Percentiles rank a stretch among this genome's conserved stretches.
These are phyloP conservation scores for Acanthamoeba royreba DNA, from an alignment of 208 protist genomes.

Conservation along the genomic window DNA sequence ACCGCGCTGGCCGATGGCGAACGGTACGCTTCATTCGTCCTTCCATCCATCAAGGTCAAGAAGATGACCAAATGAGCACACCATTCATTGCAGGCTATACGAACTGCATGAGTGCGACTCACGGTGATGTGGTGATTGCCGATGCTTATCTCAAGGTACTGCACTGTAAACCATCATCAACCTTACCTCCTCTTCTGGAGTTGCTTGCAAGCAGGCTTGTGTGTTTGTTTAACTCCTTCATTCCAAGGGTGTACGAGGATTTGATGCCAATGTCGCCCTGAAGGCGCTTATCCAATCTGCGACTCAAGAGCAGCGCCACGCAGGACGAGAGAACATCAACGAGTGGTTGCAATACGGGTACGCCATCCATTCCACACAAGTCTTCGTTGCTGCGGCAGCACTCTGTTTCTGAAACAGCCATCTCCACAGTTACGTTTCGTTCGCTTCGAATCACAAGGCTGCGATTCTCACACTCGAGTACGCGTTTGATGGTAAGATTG, in stretches of 20 bases:
- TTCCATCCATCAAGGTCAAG: too few relatives aligned
- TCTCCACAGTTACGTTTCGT: background rate
- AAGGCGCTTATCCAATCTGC: background rate
- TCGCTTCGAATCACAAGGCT: background rate
- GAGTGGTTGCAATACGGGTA: background rate
- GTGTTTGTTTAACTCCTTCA: too few relatives aligned
- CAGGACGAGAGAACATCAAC: background rate
- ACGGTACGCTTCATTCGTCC: background rate
- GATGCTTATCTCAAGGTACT: background rate
- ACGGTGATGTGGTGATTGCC: background rate
- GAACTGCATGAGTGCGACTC: background rate
- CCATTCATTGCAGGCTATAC: background rate
- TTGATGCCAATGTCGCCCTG: background rate
- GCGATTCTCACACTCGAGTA: slow-evolving; percentile 1
- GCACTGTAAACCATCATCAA: too few relatives aligned
- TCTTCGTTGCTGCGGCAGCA: too few relatives aligned
- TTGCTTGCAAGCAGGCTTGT: too few relatives aligned
- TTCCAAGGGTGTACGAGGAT: background rate
- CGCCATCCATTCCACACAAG: too few relatives aligned
- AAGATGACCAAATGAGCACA: too few relatives aligned
- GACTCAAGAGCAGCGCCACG: background rate
- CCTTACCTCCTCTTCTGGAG: too few relatives aligned
- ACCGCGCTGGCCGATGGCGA: slow-evolving; percentile 22
- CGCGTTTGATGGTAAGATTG: background rate
- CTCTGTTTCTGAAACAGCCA: background rate